Conservation (phyloP, 1,284 basidiomycete species). For the Prillingera fragicola region DNA sequence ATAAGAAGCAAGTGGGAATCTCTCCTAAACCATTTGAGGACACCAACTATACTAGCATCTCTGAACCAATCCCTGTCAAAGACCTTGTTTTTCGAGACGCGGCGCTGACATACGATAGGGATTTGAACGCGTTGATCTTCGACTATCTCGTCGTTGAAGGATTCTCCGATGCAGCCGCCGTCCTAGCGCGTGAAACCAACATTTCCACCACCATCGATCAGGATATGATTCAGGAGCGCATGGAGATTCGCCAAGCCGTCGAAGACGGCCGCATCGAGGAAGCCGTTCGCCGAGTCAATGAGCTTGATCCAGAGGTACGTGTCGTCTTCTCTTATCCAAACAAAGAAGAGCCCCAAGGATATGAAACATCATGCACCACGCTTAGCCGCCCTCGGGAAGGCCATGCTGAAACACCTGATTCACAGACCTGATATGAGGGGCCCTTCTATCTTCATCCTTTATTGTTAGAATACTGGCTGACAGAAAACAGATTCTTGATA, state of each 20-base stretch:
- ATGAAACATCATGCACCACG: slow-evolving; percentile 96
- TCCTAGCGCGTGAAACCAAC: slow-evolving; percentile 83
- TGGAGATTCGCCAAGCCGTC: slow-evolving; percentile 87
- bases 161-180: slow-evolving; percentile 90
- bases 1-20: slow-evolving; percentile 56
- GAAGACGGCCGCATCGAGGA: slow-evolving; percentile 92
- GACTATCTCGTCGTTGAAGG: slow-evolving; percentile 98
- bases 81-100: slow-evolving; percentile 3
- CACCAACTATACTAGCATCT: slow-evolving; percentile 47
- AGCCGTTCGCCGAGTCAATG: slow-evolving; percentile 88
- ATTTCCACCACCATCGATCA: slow-evolving; percentile 67
- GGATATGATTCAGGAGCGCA: slow-evolving; percentile 84
- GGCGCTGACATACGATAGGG: slow-evolving; percentile 53
- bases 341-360: slow-evolving; percentile 57
- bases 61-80: slow-evolving; percentile 41
- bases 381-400: slow-evolving; percentile 60
- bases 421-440: slow-evolving; percentile 52
- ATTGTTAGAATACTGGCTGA: slow-evolving; percentile 14
- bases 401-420: slow-evolving; percentile 47
- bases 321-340: slow-evolving; percentile 13
- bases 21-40: slow-evolving; percentile 55
- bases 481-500: slow-evolving; percentile 79
- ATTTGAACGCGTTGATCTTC: slow-evolving; percentile 92
- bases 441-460: slow-evolving; percentile 10
- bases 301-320: slow-evolving; percentile 93